Evolutionary conservation across 179 eudicot species (phyloP).

Genomic region (Carnegiea gigantea): DNA sequence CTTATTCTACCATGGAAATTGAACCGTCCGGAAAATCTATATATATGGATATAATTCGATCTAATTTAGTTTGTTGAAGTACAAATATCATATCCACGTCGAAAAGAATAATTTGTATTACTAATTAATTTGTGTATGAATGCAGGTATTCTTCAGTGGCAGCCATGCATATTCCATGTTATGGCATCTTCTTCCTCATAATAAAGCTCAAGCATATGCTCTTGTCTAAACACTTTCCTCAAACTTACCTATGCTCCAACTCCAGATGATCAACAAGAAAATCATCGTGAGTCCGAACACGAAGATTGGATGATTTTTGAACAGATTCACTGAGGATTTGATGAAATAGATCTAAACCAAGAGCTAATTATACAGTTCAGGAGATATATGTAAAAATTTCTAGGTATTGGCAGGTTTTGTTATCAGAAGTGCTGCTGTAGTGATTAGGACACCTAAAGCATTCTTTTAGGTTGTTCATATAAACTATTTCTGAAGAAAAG

Average conservation of each 20-base stretch:
- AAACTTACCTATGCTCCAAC: conserved; percentile 43
- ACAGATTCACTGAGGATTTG: conserved; percentile 6
- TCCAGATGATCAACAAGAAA: conserved; percentile 19
- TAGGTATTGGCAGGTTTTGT: conserved; percentile 11
- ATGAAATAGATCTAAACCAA: neutral
- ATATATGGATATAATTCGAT: too few species aligned
- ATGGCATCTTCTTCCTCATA: conserved; percentile 62
- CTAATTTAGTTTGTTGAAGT: neutral
- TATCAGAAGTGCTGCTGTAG: neutral
- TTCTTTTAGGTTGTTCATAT: conserved; percentile 20
- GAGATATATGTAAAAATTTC: neutral
- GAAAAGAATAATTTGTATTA: conserved; percentile 5
- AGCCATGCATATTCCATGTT: conserved; percentile 84
- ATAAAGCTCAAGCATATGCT: conserved; percentile 67
- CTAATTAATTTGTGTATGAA: conserved; percentile 7
- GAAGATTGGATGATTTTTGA: conserved; percentile 26
- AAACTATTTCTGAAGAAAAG: neutral
- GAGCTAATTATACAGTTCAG: neutral
- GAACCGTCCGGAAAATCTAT: too few species aligned
- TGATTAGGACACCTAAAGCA: conserved; percentile 5
- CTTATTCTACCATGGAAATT: too few species aligned
- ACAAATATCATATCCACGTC: neutral
- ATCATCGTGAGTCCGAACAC: neutral
- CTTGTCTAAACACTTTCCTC: conserved; percentile 60
- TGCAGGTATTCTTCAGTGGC: conserved; percentile 79